Conservation (phyloP, 192 early-diverging fungal genomes). For the Pilobolus umbonatus region DNA sequence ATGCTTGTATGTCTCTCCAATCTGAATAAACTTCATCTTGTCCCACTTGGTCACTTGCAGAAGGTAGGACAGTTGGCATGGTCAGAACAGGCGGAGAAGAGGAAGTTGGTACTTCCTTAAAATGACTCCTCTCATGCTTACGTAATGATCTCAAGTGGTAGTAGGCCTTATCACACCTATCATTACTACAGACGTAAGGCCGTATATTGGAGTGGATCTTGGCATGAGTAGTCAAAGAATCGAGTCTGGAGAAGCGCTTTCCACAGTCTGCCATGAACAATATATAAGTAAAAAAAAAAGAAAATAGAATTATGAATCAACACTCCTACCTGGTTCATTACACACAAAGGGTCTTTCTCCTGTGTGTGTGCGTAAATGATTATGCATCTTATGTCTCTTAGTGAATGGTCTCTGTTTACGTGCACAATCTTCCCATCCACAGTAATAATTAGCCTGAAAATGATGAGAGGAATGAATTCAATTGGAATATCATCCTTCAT, state of each 20-base stretch:
- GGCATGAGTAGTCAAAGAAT: conserved; percentile 65
- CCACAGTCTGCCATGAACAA: conserved; percentile 44
- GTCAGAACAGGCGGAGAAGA: not conserved
- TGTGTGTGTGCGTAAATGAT: conserved; percentile 71
- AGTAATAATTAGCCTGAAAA: conserved; percentile 42
- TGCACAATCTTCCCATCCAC: conserved; percentile 48
- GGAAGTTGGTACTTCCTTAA: conserved; percentile 3
- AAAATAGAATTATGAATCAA: not conserved
- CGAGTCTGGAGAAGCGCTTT: conserved; percentile 73
- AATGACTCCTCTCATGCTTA: conserved; percentile 56
- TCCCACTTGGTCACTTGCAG: not conserved
- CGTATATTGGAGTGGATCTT: conserved; percentile 56
- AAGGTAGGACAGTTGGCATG: not conserved
- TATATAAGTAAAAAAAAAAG: not conserved
- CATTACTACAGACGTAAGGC: conserved; percentile 45
- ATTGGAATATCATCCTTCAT: not conserved
- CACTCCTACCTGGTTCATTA: conserved; percentile 35
- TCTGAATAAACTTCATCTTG: not conserved
- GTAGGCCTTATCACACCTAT: conserved; percentile 35
- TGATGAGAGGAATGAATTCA: not conserved
- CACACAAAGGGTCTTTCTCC: conserved; percentile 75
- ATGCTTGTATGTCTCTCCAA: conserved; percentile 3
- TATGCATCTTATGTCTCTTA: conserved; percentile 67
- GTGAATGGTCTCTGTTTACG: conserved; percentile 61
- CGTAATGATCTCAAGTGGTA: conserved; percentile 58